Conservation (phyloP, 805 yeast species). For the Debaryomyces hansenii region DNA sequence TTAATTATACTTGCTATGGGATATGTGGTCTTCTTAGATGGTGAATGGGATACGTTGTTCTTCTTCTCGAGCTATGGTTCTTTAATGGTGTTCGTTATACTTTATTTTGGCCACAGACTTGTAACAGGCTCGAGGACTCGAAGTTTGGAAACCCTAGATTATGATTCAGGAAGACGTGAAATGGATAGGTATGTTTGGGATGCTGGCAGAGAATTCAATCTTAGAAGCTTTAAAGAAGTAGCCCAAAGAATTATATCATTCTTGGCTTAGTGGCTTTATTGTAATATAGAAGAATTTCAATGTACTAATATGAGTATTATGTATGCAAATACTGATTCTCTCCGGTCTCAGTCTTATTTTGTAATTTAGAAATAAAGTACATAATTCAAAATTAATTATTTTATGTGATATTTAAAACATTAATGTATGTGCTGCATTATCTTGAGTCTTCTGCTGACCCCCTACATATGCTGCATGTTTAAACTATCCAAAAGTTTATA, state of each 20-base stretch:
- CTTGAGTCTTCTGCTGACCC: too few species aligned
- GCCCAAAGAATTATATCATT: constrained; percentile 32
- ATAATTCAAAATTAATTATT: neutral
- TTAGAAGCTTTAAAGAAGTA: constrained; percentile 31
- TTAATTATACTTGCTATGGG: constrained; percentile 59
- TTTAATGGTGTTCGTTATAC: constrained; percentile 48
- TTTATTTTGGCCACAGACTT: constrained; percentile 56
- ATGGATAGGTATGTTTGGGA: constrained; percentile 81
- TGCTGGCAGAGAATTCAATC: constrained; percentile 54
- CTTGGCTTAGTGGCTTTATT: constrained; percentile 23
- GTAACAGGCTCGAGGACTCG: constrained; percentile 64
- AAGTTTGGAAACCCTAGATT: constrained; percentile 70
- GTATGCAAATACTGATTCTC: neutral
- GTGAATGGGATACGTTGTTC: constrained; percentile 58
- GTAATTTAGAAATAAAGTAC: neutral
- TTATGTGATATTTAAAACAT: too few species aligned
- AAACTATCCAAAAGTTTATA: too few species aligned
- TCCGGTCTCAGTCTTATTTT: neutral
- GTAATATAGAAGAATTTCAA: neutral
- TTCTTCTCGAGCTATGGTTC: constrained; percentile 70
- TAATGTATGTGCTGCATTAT: too few species aligned
- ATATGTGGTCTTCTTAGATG: constrained; percentile 56
- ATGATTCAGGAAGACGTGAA: constrained; percentile 83
- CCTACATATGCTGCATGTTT: too few species aligned
- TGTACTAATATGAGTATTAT: neutral